A percentile compares a stretch with the other conserved stretches of the same genome.
These are phyloP conservation scores for Capsella bursapastoris DNA, from an alignment of 345 rosid species.

Conservation along the genomic window DNA sequence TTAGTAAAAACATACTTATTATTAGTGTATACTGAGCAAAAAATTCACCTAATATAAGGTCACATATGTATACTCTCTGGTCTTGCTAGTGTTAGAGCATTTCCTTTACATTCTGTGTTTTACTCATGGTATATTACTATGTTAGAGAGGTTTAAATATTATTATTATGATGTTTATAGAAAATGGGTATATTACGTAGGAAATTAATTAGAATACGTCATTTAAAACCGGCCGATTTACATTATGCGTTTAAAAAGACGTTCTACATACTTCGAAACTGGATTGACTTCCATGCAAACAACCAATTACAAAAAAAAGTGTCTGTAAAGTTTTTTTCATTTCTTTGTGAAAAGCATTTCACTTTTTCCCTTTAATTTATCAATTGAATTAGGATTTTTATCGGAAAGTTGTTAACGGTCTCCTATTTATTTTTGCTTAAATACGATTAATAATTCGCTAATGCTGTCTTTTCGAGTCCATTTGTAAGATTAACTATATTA, in stretches of 20 bases:
- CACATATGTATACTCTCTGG: too few relatives aligned
- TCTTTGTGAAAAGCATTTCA: constrained; percentile 40
- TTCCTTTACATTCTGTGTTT: not conserved
- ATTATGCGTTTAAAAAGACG: constrained; percentile 31
- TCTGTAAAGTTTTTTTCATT: constrained; percentile 14
- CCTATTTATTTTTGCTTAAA: constrained; percentile 23
- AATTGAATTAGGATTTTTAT: constrained; percentile 10
- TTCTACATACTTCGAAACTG: constrained; percentile 41
- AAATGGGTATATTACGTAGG: constrained; percentile 5
- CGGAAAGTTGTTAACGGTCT: constrained; percentile 45
- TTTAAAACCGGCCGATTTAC: not conserved
- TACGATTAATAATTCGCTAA: constrained; percentile 10
- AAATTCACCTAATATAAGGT: not conserved
- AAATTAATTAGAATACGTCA: constrained; percentile 24
- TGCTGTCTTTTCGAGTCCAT: constrained; percentile 29
- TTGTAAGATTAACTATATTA: constrained; percentile 11
- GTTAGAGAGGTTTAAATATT: not conserved
- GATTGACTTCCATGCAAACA: constrained; percentile 35
- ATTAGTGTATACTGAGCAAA: not conserved
- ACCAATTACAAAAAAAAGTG: constrained; percentile 12
- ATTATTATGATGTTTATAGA: not conserved
- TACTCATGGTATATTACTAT: not conserved
- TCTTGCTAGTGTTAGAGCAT: not conserved
- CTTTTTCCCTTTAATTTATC: constrained; percentile 34
- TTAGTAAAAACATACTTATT: constrained; percentile 5